phyloP scores from a whole-genome alignment of 345 rosid genomes.

The Eutrema japonicum region DNA sequence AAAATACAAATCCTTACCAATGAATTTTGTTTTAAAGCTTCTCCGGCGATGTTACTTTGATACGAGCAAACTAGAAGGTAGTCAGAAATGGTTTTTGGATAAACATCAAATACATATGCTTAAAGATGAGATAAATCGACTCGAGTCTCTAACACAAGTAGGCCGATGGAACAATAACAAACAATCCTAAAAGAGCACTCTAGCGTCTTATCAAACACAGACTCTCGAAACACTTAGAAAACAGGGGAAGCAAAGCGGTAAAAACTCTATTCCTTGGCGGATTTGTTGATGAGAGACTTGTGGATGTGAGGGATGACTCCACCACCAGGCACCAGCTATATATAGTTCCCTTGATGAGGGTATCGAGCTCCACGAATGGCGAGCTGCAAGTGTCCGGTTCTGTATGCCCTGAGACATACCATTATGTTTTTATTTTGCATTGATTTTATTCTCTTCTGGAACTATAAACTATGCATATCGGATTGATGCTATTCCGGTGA shows the following conservation, averaged over 20 bases:
- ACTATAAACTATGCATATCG: too few species aligned
- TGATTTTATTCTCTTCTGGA: too few species aligned
- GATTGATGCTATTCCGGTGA: too few species aligned
- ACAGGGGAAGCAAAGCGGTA: conserved; percentile 12
- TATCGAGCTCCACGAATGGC: conserved; percentile 75
- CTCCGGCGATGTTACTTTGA: neutral
- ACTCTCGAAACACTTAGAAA: conserved; percentile 37
- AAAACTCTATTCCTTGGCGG: conserved; percentile 57
- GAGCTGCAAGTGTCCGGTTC: conserved; percentile 67
- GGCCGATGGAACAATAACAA: conserved; percentile 19
- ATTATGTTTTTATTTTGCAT: too few species aligned
- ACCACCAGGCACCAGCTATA: conserved; percentile 70
- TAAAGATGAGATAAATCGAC: conserved; percentile 26
- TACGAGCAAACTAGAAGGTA: conserved; percentile 18
- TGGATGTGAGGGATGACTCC: conserved; percentile 82
- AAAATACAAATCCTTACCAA: conserved; percentile 10
- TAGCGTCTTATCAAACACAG: conserved; percentile 39
- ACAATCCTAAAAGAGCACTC: conserved; percentile 42
- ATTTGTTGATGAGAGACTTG: conserved; percentile 76
- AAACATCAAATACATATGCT: conserved; percentile 34
- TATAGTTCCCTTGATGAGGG: conserved; percentile 72
- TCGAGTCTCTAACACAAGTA: conserved; percentile 29
- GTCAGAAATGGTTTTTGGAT: conserved; percentile 33
- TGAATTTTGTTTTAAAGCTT: conserved; percentile 14
- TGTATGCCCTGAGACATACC: too few species aligned